A percentile compares a stretch with the other conserved stretches of the same genome.
These are phyloP conservation scores for Rubroshorea leprosula DNA, from an alignment of 345 rosid species.

Conservation along the genomic window DNA sequence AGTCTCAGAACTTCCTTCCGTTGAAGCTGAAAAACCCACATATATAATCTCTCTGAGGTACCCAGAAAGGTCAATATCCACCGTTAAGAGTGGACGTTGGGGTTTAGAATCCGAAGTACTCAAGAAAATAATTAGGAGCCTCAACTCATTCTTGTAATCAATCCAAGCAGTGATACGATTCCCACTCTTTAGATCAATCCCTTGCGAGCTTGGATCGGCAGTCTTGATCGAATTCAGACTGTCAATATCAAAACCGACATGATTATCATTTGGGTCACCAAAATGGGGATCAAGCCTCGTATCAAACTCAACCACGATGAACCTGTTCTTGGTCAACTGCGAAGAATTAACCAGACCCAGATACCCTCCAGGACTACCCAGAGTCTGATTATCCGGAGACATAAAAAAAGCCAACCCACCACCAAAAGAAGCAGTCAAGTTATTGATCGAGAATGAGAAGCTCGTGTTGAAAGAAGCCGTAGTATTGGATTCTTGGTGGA, in stretches of 20 bases:
- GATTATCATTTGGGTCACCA: conserved; percentile 64
- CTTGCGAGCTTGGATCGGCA: conserved; percentile 39
- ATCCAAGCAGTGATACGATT: conserved; percentile 67
- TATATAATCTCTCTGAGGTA: conserved; percentile 52
- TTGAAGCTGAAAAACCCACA: conserved; percentile 87
- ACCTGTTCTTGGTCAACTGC: conserved; percentile 56
- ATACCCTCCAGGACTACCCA: conserved; percentile 76
- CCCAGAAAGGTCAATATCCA: conserved; percentile 55
- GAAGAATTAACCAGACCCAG: conserved; percentile 83
- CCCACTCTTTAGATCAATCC: conserved; percentile 76
- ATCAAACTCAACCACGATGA: conserved; percentile 86
- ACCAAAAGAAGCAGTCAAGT: conserved; percentile 65
- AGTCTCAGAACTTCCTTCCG: conserved; percentile 91
- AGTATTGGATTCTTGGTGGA: conserved; percentile 61
- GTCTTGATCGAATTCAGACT: conserved; percentile 64
- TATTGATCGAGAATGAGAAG: conserved; percentile 68
- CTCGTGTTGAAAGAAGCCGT: conserved; percentile 77
- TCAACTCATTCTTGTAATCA: conserved; percentile 74
- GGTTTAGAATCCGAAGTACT: conserved; percentile 61
- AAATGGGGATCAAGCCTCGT: conserved; percentile 58
- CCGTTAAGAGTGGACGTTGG: conserved; percentile 42
- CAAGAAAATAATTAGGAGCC: conserved; percentile 56
- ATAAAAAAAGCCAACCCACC: conserved; percentile 88
- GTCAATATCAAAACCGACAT: conserved; percentile 71
- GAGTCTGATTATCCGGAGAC: conserved; percentile 59